Evolutionary conservation across 2,329 filamentous ascomycete genomes (phyloP), one percentile per base, ranked within the genome.

Genomic region (Fusarium falciforme): DNA sequence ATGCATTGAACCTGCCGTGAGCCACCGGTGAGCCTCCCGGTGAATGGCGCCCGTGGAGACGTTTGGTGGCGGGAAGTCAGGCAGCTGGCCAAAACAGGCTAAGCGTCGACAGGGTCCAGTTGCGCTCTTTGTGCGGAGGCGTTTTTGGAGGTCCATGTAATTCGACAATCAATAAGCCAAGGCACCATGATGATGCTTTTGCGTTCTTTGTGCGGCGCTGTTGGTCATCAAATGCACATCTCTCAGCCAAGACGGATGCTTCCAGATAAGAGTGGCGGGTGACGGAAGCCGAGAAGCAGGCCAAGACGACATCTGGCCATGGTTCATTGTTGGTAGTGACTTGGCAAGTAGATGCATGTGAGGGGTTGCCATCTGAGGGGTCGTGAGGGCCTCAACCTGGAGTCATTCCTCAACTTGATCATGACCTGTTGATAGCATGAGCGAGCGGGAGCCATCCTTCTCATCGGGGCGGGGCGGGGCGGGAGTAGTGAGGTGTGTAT

Each of bases 101-200:
- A 74, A 62, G 64, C 38, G 44, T 12, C 4, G 1, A 9, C 62
- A 58, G 52, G 64, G 25, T n/a, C 36, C 12, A 47, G 61, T 65
- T 63, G 61, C 61, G 61, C 14, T 22, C 29, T 63, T 63, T 63
- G 61, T 63, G 61, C 61, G 61, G 33, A 42, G 33, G 60, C 31
- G 33, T n/a, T 29, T 54, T 17, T 33, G 20, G 17, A 61, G 17
- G n/a, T 27, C 20, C 33, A 35, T 40, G 36, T 29, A 59, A 60
- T 61, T 47, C 38, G 29, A 62, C 14, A 17, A 16, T 52, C 42
- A 52, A 52, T 29, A 29, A 29, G 27, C 47, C 27, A 54, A 40
- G 42, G 12, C 35, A 31, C 40, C 7, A 54, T 42, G 44, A 63
- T 40, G 44, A 42, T 40, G 44, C n/a, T 54, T 40, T 40, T 40